phyloP scores from a whole-genome alignment of 768 basidiomycete genomes.

The Rhodotorula graminis region DNA sequence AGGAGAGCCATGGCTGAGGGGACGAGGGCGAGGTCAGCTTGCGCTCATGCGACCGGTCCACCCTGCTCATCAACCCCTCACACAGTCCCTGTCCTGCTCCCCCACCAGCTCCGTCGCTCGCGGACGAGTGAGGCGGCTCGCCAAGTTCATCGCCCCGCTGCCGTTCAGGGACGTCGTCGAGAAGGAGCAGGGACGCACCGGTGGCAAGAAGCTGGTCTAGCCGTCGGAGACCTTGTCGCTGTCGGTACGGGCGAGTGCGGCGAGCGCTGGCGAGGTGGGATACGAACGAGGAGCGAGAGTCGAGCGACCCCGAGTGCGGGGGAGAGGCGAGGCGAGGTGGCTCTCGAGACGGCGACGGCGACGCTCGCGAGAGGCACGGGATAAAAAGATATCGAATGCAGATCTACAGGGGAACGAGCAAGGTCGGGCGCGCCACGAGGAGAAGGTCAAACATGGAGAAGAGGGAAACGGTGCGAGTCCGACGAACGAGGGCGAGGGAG shows the following conservation, averaged over 20 bases:
- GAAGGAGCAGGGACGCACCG: background rate
- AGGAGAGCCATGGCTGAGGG: no score
- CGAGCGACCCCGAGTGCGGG: no score
- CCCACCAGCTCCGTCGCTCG: no score
- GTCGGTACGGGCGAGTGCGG: background rate
- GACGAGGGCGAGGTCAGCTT: no score
- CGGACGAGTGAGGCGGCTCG: no score
- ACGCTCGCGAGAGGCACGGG: no score
- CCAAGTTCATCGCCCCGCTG: no score
- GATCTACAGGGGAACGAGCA: background rate
- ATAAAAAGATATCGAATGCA: background rate
- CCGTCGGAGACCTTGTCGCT: conserved; percentile 4
- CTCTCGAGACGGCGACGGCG: background rate
- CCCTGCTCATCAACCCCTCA: no score
- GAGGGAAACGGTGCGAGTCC: background rate
- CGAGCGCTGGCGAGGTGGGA: background rate
- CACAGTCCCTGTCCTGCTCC: no score
- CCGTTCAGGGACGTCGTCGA: no score
- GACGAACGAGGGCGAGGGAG: background rate
- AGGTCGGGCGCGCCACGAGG: background rate
- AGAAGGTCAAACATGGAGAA: background rate
- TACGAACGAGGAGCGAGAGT: background rate
- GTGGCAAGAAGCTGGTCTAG: background rate
- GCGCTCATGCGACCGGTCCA: no score
- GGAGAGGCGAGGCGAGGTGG: no score